Conservation (phyloP, 176 grass and related monocot species). For the Canna indica region DNA sequence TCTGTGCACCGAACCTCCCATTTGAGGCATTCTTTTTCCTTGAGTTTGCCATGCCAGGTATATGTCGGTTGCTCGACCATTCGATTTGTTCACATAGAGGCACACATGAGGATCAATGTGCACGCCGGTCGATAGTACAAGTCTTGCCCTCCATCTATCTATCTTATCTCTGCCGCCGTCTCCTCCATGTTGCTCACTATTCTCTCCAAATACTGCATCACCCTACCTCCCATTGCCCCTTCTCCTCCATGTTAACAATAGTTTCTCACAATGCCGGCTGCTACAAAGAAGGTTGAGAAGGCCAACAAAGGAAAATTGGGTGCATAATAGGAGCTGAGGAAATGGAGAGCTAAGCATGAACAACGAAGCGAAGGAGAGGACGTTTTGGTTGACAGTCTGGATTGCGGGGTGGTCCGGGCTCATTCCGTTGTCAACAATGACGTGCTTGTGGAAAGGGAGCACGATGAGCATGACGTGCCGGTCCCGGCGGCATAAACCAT, state of each 20-base stretch:
- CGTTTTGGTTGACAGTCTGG: constrained; percentile 33
- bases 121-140: constrained; percentile 25
- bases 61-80: too few species aligned
- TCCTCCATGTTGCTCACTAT: constrained; percentile 44
- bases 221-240: constrained; percentile 10
- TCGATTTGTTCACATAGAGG: too few species aligned
- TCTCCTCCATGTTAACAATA: too few species aligned
- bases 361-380: constrained; percentile 39
- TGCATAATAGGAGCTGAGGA: too few species aligned
- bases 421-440: constrained; percentile 46
- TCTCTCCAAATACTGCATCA: constrained; percentile 38
- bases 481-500: constrained; percentile 38
- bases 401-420: constrained; percentile 36
- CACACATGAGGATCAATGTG: too few species aligned
- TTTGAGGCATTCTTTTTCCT: too few species aligned
- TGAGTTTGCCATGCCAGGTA: too few species aligned
- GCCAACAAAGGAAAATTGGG: too few species aligned
- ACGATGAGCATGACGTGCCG: constrained; percentile 48
- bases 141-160: constrained; percentile 36
- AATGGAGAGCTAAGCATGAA: too few species aligned
- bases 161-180: constrained; percentile 40
- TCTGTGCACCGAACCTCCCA: too few species aligned
- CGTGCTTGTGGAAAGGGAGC: constrained; percentile 82
- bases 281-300: too few species aligned
- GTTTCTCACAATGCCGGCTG: too few species aligned